Base-by-base conservation (phyloP, 768 basidiomycete species). In the Paxillus involutus region DNA sequence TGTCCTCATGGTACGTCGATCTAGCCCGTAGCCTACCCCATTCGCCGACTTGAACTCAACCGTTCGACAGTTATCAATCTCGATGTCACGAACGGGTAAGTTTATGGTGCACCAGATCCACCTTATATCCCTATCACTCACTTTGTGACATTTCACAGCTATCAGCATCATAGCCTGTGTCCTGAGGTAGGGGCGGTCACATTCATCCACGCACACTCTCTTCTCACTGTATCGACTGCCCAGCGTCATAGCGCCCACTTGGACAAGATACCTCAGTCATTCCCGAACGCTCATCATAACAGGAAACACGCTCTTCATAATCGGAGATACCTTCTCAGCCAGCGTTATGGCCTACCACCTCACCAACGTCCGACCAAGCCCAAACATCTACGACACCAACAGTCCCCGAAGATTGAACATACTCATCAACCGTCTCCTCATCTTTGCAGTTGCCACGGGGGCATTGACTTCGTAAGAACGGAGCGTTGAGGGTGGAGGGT, bases 381-480 rank as follows among this genome's bases (percentile, higher is more conserved):
- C 37, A 5, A 45, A 55, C 10, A 39, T 12, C 2, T 8, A 35
- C 1, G 35, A 42, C 1, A 53, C 3, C 2, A 3, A 3, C 0
- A 29, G 11, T 7, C 52, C 48, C 2, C 56, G 56, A 14, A 68
- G 65, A 3, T 61, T 67, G 2, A 49, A 68, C 13, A 2, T 35
- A 1, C 48, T 68, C 6, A 50, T 68, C 55, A 60, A 67, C 35
- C 53, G 63, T 7, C 56, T 68, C 4, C 48, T 69, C 11, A 16
- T 61, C 0, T 68, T 69, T 39, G 55, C 52, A 0, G 63, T 68
- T 13, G 63, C 68, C 14, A 68, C 67, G 0, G 67, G 67, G 40
- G 59, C 59, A 0, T 16, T 68, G 19, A 67, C 61, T 3, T 60
- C 52, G 67, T 68, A 30, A 55, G 63, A 61, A 11, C 35, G 7